A percentile compares a stretch with the other conserved stretches of the same genome.
Evolutionary conservation across 768 basidiomycete genomes (phyloP).

Genomic region (Mycena maculata): DNA sequence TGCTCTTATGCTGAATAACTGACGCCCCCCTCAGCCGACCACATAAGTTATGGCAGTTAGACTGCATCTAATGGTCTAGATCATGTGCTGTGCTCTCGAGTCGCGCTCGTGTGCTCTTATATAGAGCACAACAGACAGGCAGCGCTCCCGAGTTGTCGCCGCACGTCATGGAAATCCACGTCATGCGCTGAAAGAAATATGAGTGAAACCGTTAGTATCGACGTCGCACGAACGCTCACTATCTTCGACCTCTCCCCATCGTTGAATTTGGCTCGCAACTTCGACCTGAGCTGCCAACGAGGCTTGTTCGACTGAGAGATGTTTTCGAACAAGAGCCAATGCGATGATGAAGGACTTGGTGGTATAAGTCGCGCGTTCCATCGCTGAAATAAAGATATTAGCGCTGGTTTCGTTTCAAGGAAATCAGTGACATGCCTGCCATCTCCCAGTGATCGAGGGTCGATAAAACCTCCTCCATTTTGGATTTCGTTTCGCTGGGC

Average conservation of each 20-base stretch:
- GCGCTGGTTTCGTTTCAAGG: neutral
- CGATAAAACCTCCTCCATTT: slow-evolving; percentile 67
- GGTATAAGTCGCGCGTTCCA: slow-evolving; percentile 90
- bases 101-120: too few species aligned
- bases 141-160: slow-evolving; percentile 86
- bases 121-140: slow-evolving; percentile 66
- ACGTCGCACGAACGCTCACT: slow-evolving; percentile 66
- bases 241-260: slow-evolving; percentile 99
- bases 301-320: slow-evolving; percentile 85
- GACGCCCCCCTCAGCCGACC: too few species aligned
- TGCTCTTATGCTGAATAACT: too few species aligned
- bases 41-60: too few species aligned
- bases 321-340: slow-evolving; percentile 83
- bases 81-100: too few species aligned
- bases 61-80: too few species aligned
- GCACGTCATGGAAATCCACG: slow-evolving; percentile 94
- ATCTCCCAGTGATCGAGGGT: slow-evolving; percentile 86
- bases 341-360: slow-evolving; percentile 93
- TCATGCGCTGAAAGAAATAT: slow-evolving; percentile 80
- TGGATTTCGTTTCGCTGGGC: slow-evolving; percentile 71
- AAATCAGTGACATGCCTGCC: slow-evolving; percentile 71
- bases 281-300: slow-evolving; percentile 90
- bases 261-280: slow-evolving; percentile 93
- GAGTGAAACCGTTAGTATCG: slow-evolving; percentile 21
- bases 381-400: slow-evolving; percentile 60